phyloP scores from a whole-genome alignment of 192 early-diverging fungal species.

The Backusella sp. region DNA sequence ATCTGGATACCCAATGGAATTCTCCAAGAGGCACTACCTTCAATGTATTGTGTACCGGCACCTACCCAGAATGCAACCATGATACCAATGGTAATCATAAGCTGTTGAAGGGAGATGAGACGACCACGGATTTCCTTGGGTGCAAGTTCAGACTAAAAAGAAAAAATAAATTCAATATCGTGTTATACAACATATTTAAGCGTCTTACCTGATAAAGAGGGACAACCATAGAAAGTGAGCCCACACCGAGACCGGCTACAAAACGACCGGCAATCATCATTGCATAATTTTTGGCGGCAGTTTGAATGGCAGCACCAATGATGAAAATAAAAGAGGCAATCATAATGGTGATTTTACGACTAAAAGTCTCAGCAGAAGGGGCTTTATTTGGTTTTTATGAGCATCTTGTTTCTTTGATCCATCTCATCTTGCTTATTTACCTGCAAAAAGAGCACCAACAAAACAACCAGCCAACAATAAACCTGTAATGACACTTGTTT shows the following conservation, averaged over 20 bases:
- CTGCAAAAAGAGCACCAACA: slow-evolving; percentile 66
- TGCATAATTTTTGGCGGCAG: slow-evolving; percentile 45
- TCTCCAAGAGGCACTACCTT: slow-evolving; percentile 66
- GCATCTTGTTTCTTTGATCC: too few relatives aligned
- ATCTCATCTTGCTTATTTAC: slow-evolving; percentile 17
- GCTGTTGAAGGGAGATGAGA: slow-evolving; percentile 83
- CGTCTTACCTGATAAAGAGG: slow-evolving; percentile 30
- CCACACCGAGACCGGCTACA: slow-evolving; percentile 64
- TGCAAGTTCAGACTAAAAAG: slow-evolving; percentile 64
- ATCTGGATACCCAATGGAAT: slow-evolving; percentile 82
- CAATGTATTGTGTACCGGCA: slow-evolving; percentile 33
- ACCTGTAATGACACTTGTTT: slow-evolving; percentile 49
- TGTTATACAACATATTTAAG: not conserved
- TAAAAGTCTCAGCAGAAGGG: slow-evolving; percentile 32
- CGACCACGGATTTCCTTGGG: slow-evolving; percentile 82
- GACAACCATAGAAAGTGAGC: slow-evolving; percentile 33
- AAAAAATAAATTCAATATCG: not conserved
- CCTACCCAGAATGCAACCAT: slow-evolving; percentile 57
- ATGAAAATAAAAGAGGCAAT: slow-evolving; percentile 63
- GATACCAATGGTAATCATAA: slow-evolving; percentile 88
- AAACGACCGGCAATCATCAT: slow-evolving; percentile 76
- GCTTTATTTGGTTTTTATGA: not conserved
- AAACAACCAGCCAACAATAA: slow-evolving; percentile 72
- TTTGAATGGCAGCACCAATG: slow-evolving; percentile 76
- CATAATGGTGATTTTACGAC: slow-evolving; percentile 71